Evolutionary conservation across 768 basidiomycete genomes (phyloP), one percentile per base, ranked within the genome.

Genomic region (Leccinum pellstonianum): DNA sequence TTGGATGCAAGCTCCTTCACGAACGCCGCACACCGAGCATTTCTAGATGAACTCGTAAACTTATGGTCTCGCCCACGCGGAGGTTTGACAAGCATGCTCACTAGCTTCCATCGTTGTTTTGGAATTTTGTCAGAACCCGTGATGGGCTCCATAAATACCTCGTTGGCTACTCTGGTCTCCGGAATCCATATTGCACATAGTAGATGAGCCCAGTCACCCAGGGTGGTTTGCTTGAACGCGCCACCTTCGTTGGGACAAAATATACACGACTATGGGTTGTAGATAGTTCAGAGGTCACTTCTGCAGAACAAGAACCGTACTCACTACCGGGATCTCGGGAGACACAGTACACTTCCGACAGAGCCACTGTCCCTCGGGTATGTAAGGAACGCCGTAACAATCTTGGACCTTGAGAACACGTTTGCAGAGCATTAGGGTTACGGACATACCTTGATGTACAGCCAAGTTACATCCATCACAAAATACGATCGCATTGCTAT

Each of bases 281-380:
- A n/a, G n/a, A n/a, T n/a, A n/a, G n/a, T n/a, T 58, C 29, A 19
- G 23, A 37, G 15, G 35, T 0, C 0, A 54, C 2, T 33, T 41
- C 14, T 19, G 29, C 9, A 59, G 35, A 38, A 19, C 54, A 25
- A 33, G 48, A 3, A 46, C 9, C 11, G 2, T 25, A 76, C 91
- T 64, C 69, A 95, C 95, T 61, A 99, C 97, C 14, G 95, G 93
- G 66, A 87, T 91, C 74, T 98, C 96, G 0, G 97, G 97, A 1
- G 94, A 96, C 10, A 98, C 95, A 0, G 95, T 98, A 69, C 97
- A 99, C 75, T 99, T 99, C 50, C 97, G 80, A 73, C 97, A 99
- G 35, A 99, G 83, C 97, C 97, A 99, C 73, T 99, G 97, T 1
- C 97, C 97, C 77, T 99, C 97, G 0, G 97, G 97, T 59, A 99